Percentiles rank a stretch among this genome's conserved stretches.
These are phyloP conservation scores for Gnomoniopsis smithogilvyi DNA, from an alignment of 2,329 filamentous ascomycete species.

Conservation along the genomic window DNA sequence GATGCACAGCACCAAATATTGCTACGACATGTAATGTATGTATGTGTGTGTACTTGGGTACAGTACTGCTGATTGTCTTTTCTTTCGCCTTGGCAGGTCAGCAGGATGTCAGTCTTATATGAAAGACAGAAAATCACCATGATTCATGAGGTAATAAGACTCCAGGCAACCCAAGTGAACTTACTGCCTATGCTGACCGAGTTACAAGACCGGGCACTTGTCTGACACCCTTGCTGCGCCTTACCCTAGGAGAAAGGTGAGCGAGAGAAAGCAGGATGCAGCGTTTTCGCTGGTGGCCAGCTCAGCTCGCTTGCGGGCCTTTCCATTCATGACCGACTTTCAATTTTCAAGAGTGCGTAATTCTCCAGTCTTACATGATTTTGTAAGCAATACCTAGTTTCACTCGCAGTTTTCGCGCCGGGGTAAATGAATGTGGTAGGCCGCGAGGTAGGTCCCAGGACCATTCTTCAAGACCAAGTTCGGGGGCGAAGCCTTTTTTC, in stretches of 20 bases:
- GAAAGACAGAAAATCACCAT: not conserved
- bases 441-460: not conserved
- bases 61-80: no score
- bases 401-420: conserved; percentile 6
- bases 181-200: conserved; percentile 3
- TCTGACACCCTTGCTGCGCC: not conserved
- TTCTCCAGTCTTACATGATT: not conserved
- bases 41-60: not conserved
- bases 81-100: not conserved
- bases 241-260: no score
- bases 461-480: conserved; percentile 3
- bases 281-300: not conserved
- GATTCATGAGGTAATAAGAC: not conserved
- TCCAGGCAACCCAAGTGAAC: conserved; percentile 16
- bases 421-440: conserved; percentile 1
- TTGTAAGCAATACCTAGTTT: not conserved
- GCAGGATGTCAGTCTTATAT: not conserved
- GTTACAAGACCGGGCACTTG: not conserved
- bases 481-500: not conserved
- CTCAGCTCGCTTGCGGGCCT: conserved; percentile 9
- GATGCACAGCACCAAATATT: conserved; percentile 13
- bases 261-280: not conserved
- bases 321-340: not conserved
- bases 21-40: not conserved
- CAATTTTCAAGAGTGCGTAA: not conserved